Evolutionary conservation across 495 filamentous ascomycete genomes (phyloP), one percentile per base, ranked within the genome.

Genomic region (Podospora pseudocomata): DNA sequence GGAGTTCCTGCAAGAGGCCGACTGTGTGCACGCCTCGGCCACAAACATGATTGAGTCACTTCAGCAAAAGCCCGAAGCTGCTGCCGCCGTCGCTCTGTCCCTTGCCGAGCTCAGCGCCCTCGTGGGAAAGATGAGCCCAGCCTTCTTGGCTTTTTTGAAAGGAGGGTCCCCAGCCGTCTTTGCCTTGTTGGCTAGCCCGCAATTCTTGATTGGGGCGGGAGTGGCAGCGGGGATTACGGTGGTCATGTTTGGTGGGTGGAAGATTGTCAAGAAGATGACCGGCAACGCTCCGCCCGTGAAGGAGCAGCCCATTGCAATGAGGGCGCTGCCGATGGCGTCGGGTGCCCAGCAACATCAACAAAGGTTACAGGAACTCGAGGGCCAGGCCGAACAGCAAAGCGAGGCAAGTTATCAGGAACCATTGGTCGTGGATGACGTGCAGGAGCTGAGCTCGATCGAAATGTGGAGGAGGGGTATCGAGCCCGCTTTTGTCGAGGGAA

Each of bases 161-260:
- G 81, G 87, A 26, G 87, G 88, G 6, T 91, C 92, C 63, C 95
- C 95, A 0, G 86, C 89, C 15, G 86, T 97, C 39, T 94, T 96
- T 70, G 93, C 90, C 2, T 82, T 99, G n/a, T 85, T 99, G 2
- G 87, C 89, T 18, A 90, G 87, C 66, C 95, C 95, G 18, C 92
- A 99, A 74, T 99, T 99, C 75, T 83, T 97, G 44, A 96, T 99
- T 69, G 91, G 94, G 23, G 92, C 91, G 18, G 92, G 95, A 20
- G 87, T 97, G 27, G 93, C 91, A 0, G 87, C 96, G 0, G 94
- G 93, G 16, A 90, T 94, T 16, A 97, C 93, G 0, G 88, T 99
- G 4, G 90, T 99, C 71, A 93, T 95, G 80, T 89, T 99, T 64
- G 95, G 95, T 55, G 95, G 95, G 16, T 97, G 91, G 86, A 97